Evolutionary conservation across 2,329 filamentous ascomycete species (phyloP), one percentile per base, ranked within the genome.

Genomic region (Cadophora sp.): DNA sequence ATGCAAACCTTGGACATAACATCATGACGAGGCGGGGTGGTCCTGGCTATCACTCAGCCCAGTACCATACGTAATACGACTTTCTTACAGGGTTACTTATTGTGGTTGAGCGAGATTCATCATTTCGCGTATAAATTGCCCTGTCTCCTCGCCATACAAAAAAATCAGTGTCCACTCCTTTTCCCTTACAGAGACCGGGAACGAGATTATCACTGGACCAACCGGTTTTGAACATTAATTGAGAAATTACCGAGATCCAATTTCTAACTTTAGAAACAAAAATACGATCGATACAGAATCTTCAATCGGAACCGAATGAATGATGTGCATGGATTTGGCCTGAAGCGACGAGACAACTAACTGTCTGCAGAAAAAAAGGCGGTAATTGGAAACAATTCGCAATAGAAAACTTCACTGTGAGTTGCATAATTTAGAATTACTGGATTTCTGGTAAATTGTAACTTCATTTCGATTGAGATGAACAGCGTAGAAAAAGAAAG

Each of bases 71-170:
- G 27, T 30, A 33, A 36, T 36, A 39, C 30, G 41, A n/a, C n/a
- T 5, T 20, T 27, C 27, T 59, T 24, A 33, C 41, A 50, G 24
- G 36, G 47, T 30, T 30, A 6, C 6, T 51, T 47, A 50, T 56
- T 55, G 45, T 22, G 55, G 55, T 65, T 61, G 64, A 59, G 45
- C 43, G 55, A 53, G 36, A 43, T 41, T 59, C 48, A 43, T 65
- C 56, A 65, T 65, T 30, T 65, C 64, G 64, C 58, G 47, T 61
- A 61, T 61, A 65, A 33, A 65, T 55, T 64, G 22, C 24, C 36
- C 30, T 36, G 18, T 33, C 53, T 18, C n/a, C 47, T 39, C 53
- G 22, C 16, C 33, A n/a, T 30, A 30, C 6, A 6, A 30, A 30
- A 36, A 36, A 56, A 33, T n/a, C n/a, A 36, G 36, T 6, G 27